phyloP scores from a whole-genome alignment of 352 stramenopile species.

The Globisporangium barbulae region DNA sequence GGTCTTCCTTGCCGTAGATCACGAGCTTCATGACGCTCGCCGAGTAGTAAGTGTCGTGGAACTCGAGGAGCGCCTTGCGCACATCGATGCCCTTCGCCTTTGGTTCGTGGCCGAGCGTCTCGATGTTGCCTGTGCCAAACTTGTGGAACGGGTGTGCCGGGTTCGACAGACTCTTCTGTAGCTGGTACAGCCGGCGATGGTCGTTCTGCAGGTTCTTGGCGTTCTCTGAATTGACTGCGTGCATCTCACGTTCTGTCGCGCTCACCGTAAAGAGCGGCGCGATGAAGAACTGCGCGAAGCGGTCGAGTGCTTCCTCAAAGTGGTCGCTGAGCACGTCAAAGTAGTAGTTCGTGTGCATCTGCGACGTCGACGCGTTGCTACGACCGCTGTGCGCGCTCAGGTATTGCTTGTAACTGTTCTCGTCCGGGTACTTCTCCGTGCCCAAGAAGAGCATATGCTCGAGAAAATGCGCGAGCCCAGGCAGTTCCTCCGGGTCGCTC shows the following conservation, averaged over 20 bases:
- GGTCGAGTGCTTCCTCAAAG: conserved; percentile 88
- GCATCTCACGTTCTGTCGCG: conserved; percentile 92
- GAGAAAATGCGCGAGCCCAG: conserved; percentile 89
- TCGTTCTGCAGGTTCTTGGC: conserved; percentile 96
- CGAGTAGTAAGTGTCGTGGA: conserved; percentile 87
- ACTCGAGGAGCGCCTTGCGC: conserved; percentile 70
- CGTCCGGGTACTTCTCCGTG: conserved; percentile 94
- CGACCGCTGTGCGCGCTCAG: conserved; percentile 91
- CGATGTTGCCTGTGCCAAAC: conserved; percentile 90
- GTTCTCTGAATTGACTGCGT: conserved; percentile 97
- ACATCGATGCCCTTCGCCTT: conserved; percentile 48
- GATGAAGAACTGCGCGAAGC: conserved; percentile 98
- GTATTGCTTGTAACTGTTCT: conserved; percentile 94
- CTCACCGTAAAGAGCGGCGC: conserved; percentile 90
- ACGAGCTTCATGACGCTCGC: conserved; percentile 32
- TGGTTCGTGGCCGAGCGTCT: conserved; percentile 58
- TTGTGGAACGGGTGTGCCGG: conserved; percentile 81
- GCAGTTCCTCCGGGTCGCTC: conserved; percentile 84
- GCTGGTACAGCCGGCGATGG: conserved; percentile 76
- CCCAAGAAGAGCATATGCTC: conserved; percentile 99
- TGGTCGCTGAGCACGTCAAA: conserved; percentile 91
- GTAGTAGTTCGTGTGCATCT: conserved; percentile 97
- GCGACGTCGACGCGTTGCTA: conserved; percentile 96
- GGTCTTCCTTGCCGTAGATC: conserved; percentile 85
- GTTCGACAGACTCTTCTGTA: conserved; percentile 74